These are phyloP conservation scores for Galeopsis tetrahit DNA, from an alignment of 257 asterid genomes.

Conservation along the genomic window DNA sequence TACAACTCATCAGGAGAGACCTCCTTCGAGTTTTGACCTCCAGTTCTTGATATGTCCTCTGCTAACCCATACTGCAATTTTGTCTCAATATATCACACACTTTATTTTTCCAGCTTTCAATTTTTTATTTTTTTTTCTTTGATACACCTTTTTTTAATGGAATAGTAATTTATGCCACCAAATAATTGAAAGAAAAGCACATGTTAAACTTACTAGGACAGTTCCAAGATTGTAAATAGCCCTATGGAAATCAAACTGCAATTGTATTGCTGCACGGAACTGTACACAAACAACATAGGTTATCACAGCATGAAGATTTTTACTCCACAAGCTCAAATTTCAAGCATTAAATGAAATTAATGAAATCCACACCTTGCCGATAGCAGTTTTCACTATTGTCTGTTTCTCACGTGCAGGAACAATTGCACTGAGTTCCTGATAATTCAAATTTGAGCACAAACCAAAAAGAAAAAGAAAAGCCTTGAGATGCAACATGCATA, in stretches of 20 bases:
- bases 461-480: conserved; percentile 23
- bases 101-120: conserved; percentile 18
- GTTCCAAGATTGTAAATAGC: conserved; percentile 99
- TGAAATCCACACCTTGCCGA: conserved; percentile 71
- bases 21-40: conserved; percentile 74
- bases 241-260: conserved; percentile 98
- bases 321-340: conserved; percentile 15
- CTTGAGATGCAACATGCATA: conserved; percentile 26
- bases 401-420: conserved; percentile 99
- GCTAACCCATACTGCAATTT: conserved; percentile 93
- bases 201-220: conserved; percentile 78
- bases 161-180: conserved; percentile 8
- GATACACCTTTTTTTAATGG: not conserved
- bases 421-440: conserved; percentile 97
- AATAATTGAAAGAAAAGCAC: conserved; percentile 27
- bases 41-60: conserved; percentile 95
- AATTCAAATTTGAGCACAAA: conserved; percentile 35
- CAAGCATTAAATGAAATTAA: conserved; percentile 23
- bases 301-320: conserved; percentile 17
- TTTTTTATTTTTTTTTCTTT: not conserved
- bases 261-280: conserved; percentile 96
- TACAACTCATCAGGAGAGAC: conserved; percentile 89
- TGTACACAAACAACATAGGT: conserved; percentile 43
- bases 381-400: conserved; percentile 88
- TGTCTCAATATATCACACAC: conserved; percentile 28